Evolutionary conservation across 2,329 filamentous ascomycete genomes (phyloP), one percentile per base, ranked within the genome.

Genomic region (Madurella mycetomatis): DNA sequence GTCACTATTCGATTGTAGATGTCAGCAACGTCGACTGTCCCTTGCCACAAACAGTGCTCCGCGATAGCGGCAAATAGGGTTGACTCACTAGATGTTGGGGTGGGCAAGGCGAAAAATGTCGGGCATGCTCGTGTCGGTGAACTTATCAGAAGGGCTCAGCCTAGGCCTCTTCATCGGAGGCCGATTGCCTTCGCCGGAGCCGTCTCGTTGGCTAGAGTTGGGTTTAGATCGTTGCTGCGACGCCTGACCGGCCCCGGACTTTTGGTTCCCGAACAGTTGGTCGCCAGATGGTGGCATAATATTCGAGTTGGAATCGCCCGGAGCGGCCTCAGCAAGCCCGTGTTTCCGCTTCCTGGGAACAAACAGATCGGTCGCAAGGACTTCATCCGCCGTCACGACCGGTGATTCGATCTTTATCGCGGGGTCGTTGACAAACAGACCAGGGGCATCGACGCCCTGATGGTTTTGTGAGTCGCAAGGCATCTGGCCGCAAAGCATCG

Each of bases 21-120:
- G 18, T 54, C 56, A 47, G 65, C 63, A 47, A 62, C 52, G 47
- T n/a, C 37, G n/a, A 32, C 17, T 45, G 54, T 50, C 42, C 34
- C 34, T 37, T 5, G 4, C 4, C 9, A 11, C 11, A 37, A 37
- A 11, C 34, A 15, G 9, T 11, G 34, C 13, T 12, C 13, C 13
- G 34, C 34, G 34, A 15, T 62, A 62, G 0, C 60, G 59, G 32
- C 57, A 62, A 2, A 9, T 15, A 12, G 40, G 12, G 17, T 44
- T 40, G 34, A 60, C 62, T 53, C 57, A 64, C 62, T 64, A 65
- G 54, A 70, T 66, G 5, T 56, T 51, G 2, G 65, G 63, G 32
- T 69, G 65, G 15, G 64, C 64, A 18, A 57, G 49, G 17, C 62
- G 55, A 47, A 65, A 66, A 37, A 65, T 64, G 42, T 64, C 62